Percentiles rank a stretch among this genome's conserved stretches.
These are phyloP conservation scores for Colletotrichum sp. DNA, from an alignment of 2,329 filamentous ascomycete species.

Conservation along the genomic window DNA sequence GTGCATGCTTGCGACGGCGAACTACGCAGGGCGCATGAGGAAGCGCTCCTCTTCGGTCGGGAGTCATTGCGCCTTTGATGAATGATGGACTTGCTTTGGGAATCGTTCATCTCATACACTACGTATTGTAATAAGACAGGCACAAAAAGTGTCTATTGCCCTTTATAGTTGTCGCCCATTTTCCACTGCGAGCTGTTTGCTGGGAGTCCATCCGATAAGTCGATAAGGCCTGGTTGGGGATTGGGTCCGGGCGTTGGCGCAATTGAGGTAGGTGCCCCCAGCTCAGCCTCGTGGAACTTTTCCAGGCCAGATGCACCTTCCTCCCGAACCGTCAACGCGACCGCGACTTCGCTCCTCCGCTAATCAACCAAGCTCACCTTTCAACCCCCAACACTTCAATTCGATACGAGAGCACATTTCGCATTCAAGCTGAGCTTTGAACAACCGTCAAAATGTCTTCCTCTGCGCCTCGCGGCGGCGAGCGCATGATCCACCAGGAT, in stretches of 20 bases:
- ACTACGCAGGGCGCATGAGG: slow-evolving; percentile 12
- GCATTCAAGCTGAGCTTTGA: neutral
- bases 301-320: slow-evolving; percentile 12
- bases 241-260: slow-evolving; percentile 4
- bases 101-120: slow-evolving; percentile 17
- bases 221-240: slow-evolving; percentile 6
- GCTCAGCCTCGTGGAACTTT: slow-evolving; percentile 24
- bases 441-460: slow-evolving; percentile 32
- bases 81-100: slow-evolving; percentile 14
- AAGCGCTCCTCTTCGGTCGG: slow-evolving; percentile 1
- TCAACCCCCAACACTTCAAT: neutral
- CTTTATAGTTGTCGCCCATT: neutral
- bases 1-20: slow-evolving; percentile 17
- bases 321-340: slow-evolving; percentile 7
- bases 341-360: slow-evolving; percentile 1
- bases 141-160: neutral
- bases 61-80: slow-evolving; percentile 11
- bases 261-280: neutral
- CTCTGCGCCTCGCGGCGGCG: slow-evolving; percentile 46
- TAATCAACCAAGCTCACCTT: neutral
- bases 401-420: neutral
- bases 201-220: slow-evolving; percentile 3
- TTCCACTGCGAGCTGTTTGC: neutral
- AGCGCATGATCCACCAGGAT: slow-evolving; percentile 82
- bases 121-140: slow-evolving; percentile 16